A percentile compares a stretch with the other conserved stretches of the same genome.
phyloP scores from a whole-genome alignment of 306 rosid species.

The Castanospermum australe region DNA sequence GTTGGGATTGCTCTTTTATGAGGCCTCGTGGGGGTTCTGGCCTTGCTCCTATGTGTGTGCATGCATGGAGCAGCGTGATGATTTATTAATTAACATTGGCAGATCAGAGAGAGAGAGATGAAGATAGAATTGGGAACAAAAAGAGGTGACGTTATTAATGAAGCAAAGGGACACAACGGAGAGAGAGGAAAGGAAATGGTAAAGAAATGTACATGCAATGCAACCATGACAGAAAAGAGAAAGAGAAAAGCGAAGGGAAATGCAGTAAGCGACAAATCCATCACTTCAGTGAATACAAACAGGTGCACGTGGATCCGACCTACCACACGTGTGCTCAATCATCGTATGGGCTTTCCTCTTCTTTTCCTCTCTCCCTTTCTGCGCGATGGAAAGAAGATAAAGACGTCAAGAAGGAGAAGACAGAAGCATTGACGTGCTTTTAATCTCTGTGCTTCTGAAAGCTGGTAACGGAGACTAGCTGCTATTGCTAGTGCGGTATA shows the following conservation, averaged over 20 bases:
- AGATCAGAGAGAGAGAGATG: not conserved
- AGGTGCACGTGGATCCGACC: slow-evolving; percentile 86
- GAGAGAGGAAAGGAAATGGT: not conserved
- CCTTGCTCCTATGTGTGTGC: not conserved
- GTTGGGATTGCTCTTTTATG: slow-evolving; percentile 17
- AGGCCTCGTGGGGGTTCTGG: not conserved
- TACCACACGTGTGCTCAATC: slow-evolving; percentile 96
- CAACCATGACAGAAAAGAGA: not conserved
- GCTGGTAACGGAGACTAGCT: not conserved
- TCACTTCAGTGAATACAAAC: slow-evolving; percentile 62
- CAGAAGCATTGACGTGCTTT: slow-evolving; percentile 20
- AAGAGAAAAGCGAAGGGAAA: not conserved
- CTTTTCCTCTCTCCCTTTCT: not conserved
- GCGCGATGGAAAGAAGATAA: not conserved
- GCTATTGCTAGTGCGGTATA: not conserved
- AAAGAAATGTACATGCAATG: not conserved
- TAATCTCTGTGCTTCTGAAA: not conserved
- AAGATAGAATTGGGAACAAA: not conserved
- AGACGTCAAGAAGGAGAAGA: slow-evolving; percentile 40
- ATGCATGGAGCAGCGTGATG: too few species aligned
- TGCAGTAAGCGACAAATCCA: slow-evolving; percentile 49
- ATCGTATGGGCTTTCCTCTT: slow-evolving; percentile 21
- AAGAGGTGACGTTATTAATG: slow-evolving; percentile 1
- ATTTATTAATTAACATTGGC: not conserved
- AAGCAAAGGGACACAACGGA: slow-evolving; percentile 5